Evolutionary conservation across 257 asterid genomes (phyloP), one percentile per base, ranked within the genome.

Genomic region (Parsonsia alboflavescens): DNA sequence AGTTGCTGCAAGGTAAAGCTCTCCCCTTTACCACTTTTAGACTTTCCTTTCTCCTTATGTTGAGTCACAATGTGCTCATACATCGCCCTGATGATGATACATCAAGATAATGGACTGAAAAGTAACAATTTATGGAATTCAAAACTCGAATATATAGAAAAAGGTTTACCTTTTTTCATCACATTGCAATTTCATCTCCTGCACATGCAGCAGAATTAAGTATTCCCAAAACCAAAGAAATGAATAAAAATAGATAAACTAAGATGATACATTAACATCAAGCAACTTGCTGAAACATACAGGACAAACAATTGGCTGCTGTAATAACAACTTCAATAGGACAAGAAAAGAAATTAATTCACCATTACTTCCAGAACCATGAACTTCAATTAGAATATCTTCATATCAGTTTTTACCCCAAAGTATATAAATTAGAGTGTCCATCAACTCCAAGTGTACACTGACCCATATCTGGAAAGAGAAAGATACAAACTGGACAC

Each of bases 141-240:
- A 50, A 24, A 68, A 54, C 48, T 63, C 22, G 65, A 44, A 78
- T 64, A 72, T 24, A 73, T 54, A 46, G 17, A 50, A 46, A 64
- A 39, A 61, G 49, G n/a, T 49, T 57, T 82, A 94, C 99, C 97
- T 90, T 86, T 94, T 94, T 81, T 91, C 99, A 68, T 92, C 96
- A 50, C 96, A 90, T 82, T 89, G 97, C 86, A 92, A 84, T 79
- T 91, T 94, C 99, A 94, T 91, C 85, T 94, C 97, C 99, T 94
- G 96, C 84, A 80, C 72, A 80, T 76, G 76, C 75, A 78, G 78
- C 78, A 79, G 75, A 49, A 70, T 71, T 15, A 28, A 28, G 50
- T 3, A n/a, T 11, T 15, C 15, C n/a, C 24, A 15, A 49, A 24
- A 7, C 26, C 24, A 44, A 33, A 36, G 70, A 33, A 63, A 63